Evolutionary conservation across 106 monocot species (phyloP).

Genomic region (Xerophyta viscosa): DNA sequence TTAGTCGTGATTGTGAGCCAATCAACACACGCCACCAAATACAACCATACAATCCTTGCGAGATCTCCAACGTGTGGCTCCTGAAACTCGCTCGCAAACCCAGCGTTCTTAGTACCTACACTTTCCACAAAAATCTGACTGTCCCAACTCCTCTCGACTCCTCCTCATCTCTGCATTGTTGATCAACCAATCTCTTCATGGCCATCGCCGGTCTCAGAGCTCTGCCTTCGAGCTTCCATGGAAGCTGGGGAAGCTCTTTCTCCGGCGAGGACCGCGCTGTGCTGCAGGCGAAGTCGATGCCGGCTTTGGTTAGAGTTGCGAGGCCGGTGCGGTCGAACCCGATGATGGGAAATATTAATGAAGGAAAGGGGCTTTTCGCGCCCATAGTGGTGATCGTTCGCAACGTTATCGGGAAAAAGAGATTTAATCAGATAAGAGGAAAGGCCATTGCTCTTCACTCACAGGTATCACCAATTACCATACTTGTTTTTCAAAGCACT

Average conservation of each 20-base stretch:
- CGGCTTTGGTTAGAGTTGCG: slow-evolving; percentile 1
- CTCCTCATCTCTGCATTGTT: too few species aligned
- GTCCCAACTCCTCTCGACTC: neutral
- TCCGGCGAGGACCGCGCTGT: slow-evolving; percentile 15
- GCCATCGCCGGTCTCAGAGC: neutral
- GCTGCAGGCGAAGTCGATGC: slow-evolving; percentile 3
- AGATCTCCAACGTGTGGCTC: slow-evolving; percentile 16
- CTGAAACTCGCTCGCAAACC: neutral
- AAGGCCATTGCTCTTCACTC: slow-evolving; percentile 96
- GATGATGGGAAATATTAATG: slow-evolving; percentile 74
- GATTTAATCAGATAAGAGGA: slow-evolving; percentile 88
- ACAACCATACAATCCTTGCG: neutral
- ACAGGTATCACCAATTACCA: slow-evolving; percentile 60
- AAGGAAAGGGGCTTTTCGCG: slow-evolving; percentile 81
- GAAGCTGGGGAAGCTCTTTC: slow-evolving; percentile 18
- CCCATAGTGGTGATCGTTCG: slow-evolving; percentile 62
- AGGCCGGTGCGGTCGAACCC: slow-evolving; percentile 28
- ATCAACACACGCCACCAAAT: slow-evolving; percentile 1
- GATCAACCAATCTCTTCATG: neutral
- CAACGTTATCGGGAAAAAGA: slow-evolving; percentile 63
- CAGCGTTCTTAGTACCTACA: neutral
- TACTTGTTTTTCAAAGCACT: too few species aligned
- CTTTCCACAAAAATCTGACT: neutral
- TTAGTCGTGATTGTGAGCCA: neutral
- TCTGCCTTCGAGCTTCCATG: slow-evolving; percentile 13